Evolutionary conservation across 768 basidiomycete species (phyloP), one percentile per base, ranked within the genome.

Genomic region (Termitomyces heimii): DNA sequence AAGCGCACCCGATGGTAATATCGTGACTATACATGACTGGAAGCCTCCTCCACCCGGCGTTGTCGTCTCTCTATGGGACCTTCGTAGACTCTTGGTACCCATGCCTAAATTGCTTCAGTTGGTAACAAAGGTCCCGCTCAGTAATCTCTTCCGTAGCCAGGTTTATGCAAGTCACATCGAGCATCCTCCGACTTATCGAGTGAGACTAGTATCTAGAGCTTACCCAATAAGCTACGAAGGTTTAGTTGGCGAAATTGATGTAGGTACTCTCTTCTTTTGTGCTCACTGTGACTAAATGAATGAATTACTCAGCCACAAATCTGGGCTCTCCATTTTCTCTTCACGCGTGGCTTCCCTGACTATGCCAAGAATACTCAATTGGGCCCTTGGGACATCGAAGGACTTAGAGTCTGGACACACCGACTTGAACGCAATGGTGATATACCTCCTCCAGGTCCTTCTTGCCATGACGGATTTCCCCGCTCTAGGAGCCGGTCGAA

Each of bases 1-100:
- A 37, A 37, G 37, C 9, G 28, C 50, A 12, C 5, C 50, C 24
- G 6, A 16, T 37, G 50, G 50, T 26, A 13, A 39, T 28, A 37
- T 26, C 16, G 34, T 37, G 24, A 37, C 50, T 24, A 26, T 51
- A 16, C 1, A 14, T 28, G 8, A 28, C n/a, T 37, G 24, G 50
- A 51, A 26, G 35, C 50, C 50, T 34, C 24, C 50, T 39, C 4
- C 49, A 2, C 46, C 47, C 22, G 48, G 49, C 28, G 22, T 42
- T 22, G 29, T 50, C 12, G 49, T 43, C 24, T 56, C 55, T 42
- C 6, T 56, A 34, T 56, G 55, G 55, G 49, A 56, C 22, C 49
- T 56, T 46, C 55, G 55, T 24, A 51, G 13, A 13, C 32, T 56
- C n/a, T 24, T 26, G 14, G 24, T 14, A 37, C 48, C 47, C 14